These are phyloP conservation scores for Hypsizygus ulmarius DNA, from an alignment of 1,284 basidiomycete genomes.

Conservation along the genomic window DNA sequence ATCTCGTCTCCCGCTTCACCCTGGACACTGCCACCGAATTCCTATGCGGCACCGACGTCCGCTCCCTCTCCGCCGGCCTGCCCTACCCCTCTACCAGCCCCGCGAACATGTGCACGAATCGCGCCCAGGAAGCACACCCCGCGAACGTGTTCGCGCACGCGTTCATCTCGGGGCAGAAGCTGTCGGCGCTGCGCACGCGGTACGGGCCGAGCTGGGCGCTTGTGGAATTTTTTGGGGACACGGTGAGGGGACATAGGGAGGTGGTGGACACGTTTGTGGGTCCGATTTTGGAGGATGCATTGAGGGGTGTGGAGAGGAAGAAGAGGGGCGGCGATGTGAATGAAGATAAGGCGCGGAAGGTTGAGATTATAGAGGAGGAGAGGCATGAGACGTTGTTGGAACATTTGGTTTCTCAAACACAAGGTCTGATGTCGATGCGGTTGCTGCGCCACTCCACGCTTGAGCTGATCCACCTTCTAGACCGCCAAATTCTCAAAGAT, in stretches of 20 bases:
- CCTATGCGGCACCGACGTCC: conserved; percentile 41
- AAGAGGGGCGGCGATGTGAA: conserved; percentile 12
- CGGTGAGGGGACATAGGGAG: conserved; percentile 28
- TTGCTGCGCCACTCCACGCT: background rate
- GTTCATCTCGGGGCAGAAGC: conserved; percentile 30
- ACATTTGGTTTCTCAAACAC: conserved; percentile 34
- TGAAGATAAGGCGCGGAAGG: conserved; percentile 11
- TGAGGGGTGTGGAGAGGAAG: conserved; percentile 14
- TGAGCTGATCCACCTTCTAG: conserved; percentile 9
- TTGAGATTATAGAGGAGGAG: no score
- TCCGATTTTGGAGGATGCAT: conserved; percentile 28
- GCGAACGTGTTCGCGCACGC: conserved; percentile 34
- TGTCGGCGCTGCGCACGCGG: conserved; percentile 25
- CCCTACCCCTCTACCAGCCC: conserved; percentile 25
- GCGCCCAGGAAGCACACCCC: conserved; percentile 17
- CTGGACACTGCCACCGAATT: conserved; percentile 48
- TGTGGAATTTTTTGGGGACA: conserved; percentile 33
- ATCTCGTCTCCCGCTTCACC: conserved; percentile 37
- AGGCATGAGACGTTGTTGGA: conserved; percentile 34
- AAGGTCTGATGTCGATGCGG: conserved; percentile 28
- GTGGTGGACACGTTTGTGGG: conserved; percentile 31
- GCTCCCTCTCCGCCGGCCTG: conserved; percentile 29
- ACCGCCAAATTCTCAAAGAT: conserved; percentile 39
- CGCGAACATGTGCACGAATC: conserved; percentile 12
- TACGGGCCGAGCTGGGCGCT: conserved; percentile 35